These are phyloP conservation scores for Ceratocystis destructans DNA, from an alignment of 2,329 filamentous ascomycete genomes.

Conservation along the genomic window DNA sequence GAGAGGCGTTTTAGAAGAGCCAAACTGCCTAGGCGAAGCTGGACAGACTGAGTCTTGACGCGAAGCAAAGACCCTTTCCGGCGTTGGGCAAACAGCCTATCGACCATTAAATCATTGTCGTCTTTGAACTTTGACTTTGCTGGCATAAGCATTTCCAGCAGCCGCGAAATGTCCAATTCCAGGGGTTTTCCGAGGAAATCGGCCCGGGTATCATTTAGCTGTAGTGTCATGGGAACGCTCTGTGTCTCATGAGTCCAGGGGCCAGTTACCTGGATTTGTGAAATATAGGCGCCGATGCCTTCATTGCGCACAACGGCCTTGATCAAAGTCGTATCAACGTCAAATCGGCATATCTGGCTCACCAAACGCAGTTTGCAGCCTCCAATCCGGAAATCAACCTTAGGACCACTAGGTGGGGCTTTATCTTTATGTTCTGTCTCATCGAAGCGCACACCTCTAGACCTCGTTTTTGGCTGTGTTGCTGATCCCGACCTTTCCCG, in stretches of 20 bases:
- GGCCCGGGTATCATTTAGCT: constrained; percentile 52
- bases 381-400: constrained; percentile 63
- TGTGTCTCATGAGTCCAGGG: constrained; percentile 38
- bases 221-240: constrained; percentile 47
- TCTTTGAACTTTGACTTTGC: constrained; percentile 81
- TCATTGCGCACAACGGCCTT: constrained; percentile 66
- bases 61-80: constrained; percentile 74
- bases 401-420: constrained; percentile 34
- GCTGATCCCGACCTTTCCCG: background rate
- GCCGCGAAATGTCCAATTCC: constrained; percentile 64
- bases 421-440: constrained; percentile 34
- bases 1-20: constrained; percentile 54
- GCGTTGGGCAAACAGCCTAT: constrained; percentile 75
- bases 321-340: constrained; percentile 64
- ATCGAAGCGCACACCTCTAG: constrained; percentile 46
- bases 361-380: constrained; percentile 64
- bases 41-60: constrained; percentile 50
- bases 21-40: constrained; percentile 48
- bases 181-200: constrained; percentile 62
- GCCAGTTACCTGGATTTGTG: constrained; percentile 59
- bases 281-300: constrained; percentile 58
- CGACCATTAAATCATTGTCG: constrained; percentile 87
- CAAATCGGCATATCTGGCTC: constrained; percentile 61
- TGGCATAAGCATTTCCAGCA: constrained; percentile 77
- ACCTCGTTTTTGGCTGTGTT: constrained; percentile 30